phyloP scores from a whole-genome alignment of 176 grass and related monocot genomes.

The Pharus latifolius region DNA sequence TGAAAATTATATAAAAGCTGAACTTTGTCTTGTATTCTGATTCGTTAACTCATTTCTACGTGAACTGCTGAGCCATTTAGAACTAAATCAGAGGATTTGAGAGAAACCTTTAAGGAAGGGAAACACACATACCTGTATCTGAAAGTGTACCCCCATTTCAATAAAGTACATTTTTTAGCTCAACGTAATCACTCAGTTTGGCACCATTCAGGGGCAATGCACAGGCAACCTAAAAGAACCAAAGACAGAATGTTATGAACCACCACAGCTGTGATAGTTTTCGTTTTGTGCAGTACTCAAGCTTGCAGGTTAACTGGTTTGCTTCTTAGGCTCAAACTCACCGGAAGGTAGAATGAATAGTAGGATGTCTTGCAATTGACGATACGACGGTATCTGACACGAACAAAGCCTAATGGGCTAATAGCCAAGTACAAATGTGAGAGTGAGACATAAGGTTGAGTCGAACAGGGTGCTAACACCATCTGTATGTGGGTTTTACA shows the following conservation, averaged over 20 bases:
- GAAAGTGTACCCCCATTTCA: conserved; percentile 46
- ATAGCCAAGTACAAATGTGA: no score
- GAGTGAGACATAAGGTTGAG: no score
- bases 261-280: background rate
- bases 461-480: no score
- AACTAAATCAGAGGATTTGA: background rate
- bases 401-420: no score
- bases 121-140: conserved; percentile 25
- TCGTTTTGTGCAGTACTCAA: background rate
- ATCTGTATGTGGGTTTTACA: no score
- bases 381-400: conserved; percentile 47
- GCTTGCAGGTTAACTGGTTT: no score
- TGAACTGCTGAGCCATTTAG: no score
- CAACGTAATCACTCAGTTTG: conserved; percentile 14
- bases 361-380: conserved; percentile 69
- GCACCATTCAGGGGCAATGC: conserved; percentile 26
- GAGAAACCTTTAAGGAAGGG: background rate
- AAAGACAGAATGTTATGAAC: background rate
- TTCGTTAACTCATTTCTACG: no score
- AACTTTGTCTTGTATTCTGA: no score
- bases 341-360: conserved; percentile 64
- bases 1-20: no score
- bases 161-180: conserved; percentile 35
- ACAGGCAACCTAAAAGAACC: conserved; percentile 27
- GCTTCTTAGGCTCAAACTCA: conserved; percentile 1